Percentiles rank a stretch among this genome's conserved stretches.
phyloP scores from a whole-genome alignment of 306 rosid species.

The Prunus persica region Prunus_persica_NCBIv2 NC_034009.1:18731001-18731500 shows the following conservation, averaged over 20 bases:
- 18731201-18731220: background rate
- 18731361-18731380: background rate
- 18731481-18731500: constrained; percentile 29
- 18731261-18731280: background rate
- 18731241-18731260: background rate
- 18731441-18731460: background rate
- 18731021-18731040: background rate
- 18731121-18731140: background rate
- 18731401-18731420: background rate
- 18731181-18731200: background rate
- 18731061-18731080: background rate
- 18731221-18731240: background rate
- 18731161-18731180: background rate
- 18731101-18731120: too few relatives aligned
- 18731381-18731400: background rate
- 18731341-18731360: background rate
- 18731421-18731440: background rate
- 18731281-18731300: background rate
- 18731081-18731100: background rate
- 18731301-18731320: background rate
- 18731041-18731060: background rate
- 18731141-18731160: background rate
- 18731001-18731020: background rate
- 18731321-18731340: background rate
- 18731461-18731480: background rate